phyloP scores from a whole-genome alignment of 78 protist genomes.

The Dictyostelium purpureum region DNA sequence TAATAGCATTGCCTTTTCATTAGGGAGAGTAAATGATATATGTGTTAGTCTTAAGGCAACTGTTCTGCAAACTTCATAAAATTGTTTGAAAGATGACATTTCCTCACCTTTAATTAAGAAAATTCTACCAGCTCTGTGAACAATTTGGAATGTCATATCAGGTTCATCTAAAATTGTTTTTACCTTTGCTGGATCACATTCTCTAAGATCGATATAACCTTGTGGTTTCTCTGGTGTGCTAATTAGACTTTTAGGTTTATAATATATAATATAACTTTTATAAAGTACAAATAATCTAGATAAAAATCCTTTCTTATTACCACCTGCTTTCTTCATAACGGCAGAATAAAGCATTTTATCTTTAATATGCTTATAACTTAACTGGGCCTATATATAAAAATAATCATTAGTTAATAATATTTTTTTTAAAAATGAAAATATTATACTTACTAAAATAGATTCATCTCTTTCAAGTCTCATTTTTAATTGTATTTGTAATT shows the following conservation, averaged over 20 bases:
- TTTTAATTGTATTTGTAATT: neutral
- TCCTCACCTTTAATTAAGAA: slow-evolving; percentile 24
- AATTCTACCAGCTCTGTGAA: slow-evolving; percentile 24
- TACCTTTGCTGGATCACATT: slow-evolving; percentile 39
- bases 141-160: slow-evolving; percentile 67
- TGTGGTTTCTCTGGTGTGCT: slow-evolving; percentile 64
- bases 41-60: neutral
- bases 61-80: neutral
- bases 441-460: neutral
- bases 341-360: slow-evolving; percentile 28
- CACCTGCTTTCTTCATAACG: slow-evolving; percentile 67
- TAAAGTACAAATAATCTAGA: slow-evolving; percentile 57
- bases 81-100: neutral
- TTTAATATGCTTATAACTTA: slow-evolving; percentile 24
- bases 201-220: slow-evolving; percentile 66
- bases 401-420: neutral
- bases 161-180: slow-evolving; percentile 17
- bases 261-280: slow-evolving; percentile 49
- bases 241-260: slow-evolving; percentile 16
- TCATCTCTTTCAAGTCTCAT: slow-evolving; percentile 28
- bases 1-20: neutral
- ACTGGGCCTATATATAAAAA: neutral
- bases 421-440: neutral
- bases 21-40: neutral
- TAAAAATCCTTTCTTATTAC: slow-evolving; percentile 68